phyloP scores from a whole-genome alignment of 192 early-diverging fungal genomes.

The Podila minutissima region DNA sequence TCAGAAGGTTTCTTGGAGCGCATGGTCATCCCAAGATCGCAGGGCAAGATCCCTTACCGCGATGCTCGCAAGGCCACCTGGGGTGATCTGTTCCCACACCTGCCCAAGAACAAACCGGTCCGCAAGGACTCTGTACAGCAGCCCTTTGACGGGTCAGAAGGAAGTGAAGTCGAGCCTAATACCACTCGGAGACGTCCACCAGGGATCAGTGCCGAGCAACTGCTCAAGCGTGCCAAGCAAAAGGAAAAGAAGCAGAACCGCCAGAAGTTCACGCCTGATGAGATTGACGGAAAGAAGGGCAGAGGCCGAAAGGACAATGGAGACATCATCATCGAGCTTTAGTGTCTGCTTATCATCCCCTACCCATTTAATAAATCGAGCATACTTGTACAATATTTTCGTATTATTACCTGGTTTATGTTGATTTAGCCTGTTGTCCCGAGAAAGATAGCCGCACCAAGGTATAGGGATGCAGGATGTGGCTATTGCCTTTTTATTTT shows the following conservation, averaged over 20 bases:
- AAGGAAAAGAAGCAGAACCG: conserved; percentile 49
- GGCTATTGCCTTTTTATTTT: too few relatives aligned
- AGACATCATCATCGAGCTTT: conserved; percentile 22
- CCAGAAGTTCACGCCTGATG: conserved; percentile 12
- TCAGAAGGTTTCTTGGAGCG: conserved; percentile 65
- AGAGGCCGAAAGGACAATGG: conserved; percentile 6
- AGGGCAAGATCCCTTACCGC: conserved; percentile 74
- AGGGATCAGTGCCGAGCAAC: conserved; percentile 20
- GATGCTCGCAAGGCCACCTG: conserved; percentile 81
- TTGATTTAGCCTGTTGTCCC: too few relatives aligned
- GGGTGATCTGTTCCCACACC: conserved; percentile 87
- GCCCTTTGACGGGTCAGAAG: conserved; percentile 5
- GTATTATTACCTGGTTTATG: too few relatives aligned
- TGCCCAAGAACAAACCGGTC: conserved; percentile 63
- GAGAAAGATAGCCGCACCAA: too few relatives aligned
- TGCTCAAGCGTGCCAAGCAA: conserved; percentile 30
- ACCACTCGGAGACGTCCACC: not conserved
- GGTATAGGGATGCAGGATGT: too few relatives aligned
- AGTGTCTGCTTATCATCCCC: not conserved
- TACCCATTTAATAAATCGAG: too few relatives aligned
- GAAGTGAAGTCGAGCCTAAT: not conserved
- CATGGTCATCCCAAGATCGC: conserved; percentile 73
- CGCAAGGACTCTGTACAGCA: conserved; percentile 25
- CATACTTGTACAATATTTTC: not conserved
- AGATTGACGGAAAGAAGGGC: conserved; percentile 4